Evolutionary conservation across 331 rosid species (phyloP), one percentile per base, ranked within the genome.

Genomic region (Malus hybrid): DNA sequence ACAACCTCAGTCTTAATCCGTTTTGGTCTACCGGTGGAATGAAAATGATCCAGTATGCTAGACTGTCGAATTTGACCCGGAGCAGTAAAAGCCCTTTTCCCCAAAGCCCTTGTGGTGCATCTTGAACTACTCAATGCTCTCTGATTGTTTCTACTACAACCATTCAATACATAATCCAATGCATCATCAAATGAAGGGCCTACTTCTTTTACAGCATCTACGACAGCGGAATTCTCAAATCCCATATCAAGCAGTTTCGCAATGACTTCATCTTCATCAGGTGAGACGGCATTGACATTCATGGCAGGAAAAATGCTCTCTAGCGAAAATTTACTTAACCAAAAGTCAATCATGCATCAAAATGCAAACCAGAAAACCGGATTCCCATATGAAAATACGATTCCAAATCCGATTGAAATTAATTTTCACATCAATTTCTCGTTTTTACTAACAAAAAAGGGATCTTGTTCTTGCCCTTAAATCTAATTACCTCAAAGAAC

Each of bases 181-280:
- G 77, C 87, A 29, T 69, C 78, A 79, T 82, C 82, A 75, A 81
- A 58, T 8, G 89, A 89, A 53, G 81, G 86, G 29, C 97, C 97
- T 64, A 71, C 89, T 70, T 56, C 77, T 83, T 77, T 79, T 2
- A 89, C 78, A 52, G 93, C 95, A 73, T 87, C 84, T 2, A 80
- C 8, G 34, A 78, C 78, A 28, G 14, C 18, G 71, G 83, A 78
- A 78, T 82, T 70, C 75, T 78, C 85, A 48, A 91, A 91, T 26
- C 95, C 97, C 97, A 89, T 91, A 74, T 84, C 95, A 70, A 86
- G 75, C 88, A 91, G 65, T 75, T 84, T 86, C 15, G 82, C 86
- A 70, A 84, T 63, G 5, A 83, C 44, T 39, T 39, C 44, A 39
- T 39, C 87, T 83, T 86, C 78, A 34, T 83, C 84, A 6, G 84